Percentiles rank a stretch among this genome's conserved stretches.
These are phyloP conservation scores for Gossypium anomalum DNA, from an alignment of 345 rosid species.

Conservation along the genomic window DNA sequence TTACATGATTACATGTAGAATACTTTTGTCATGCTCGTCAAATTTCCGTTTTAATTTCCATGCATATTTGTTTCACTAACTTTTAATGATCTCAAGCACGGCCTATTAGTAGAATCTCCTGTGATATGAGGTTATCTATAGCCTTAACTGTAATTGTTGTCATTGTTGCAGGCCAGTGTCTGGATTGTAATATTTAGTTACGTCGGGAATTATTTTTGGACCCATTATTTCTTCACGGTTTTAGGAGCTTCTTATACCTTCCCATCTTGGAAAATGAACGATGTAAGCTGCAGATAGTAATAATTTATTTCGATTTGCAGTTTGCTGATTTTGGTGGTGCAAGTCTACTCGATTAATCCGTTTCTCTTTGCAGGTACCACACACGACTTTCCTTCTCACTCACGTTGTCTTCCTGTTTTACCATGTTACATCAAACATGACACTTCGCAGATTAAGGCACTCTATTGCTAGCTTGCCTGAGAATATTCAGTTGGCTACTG, in stretches of 20 bases:
- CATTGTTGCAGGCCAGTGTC: conserved; percentile 66
- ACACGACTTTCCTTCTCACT: conserved; percentile 88
- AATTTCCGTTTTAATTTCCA: neutral
- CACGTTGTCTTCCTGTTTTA: conserved; percentile 95
- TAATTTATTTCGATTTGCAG: neutral
- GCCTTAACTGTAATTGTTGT: conserved; percentile 15
- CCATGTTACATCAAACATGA: conserved; percentile 84
- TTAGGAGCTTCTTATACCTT: conserved; percentile 98
- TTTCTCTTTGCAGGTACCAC: conserved; percentile 72
- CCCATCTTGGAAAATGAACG: conserved; percentile 98
- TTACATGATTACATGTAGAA: neutral
- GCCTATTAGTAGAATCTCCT: neutral
- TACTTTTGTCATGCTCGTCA: neutral
- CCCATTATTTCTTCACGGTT: conserved; percentile 95
- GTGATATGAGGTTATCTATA: conserved; percentile 2
- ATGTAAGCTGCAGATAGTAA: conserved; percentile 45
- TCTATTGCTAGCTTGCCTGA: conserved; percentile 64
- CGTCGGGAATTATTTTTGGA: conserved; percentile 98
- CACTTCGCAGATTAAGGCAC: conserved; percentile 78
- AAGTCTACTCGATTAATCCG: conserved; percentile 4
- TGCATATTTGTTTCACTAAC: neutral
- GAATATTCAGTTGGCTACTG: conserved; percentile 55
- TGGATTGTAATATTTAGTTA: conserved; percentile 91
- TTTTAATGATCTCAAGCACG: neutral
- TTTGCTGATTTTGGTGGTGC: conserved; percentile 4